Base-by-base conservation (phyloP, 176 grass and related monocot species). In the Aegilops sharonensis region DNA sequence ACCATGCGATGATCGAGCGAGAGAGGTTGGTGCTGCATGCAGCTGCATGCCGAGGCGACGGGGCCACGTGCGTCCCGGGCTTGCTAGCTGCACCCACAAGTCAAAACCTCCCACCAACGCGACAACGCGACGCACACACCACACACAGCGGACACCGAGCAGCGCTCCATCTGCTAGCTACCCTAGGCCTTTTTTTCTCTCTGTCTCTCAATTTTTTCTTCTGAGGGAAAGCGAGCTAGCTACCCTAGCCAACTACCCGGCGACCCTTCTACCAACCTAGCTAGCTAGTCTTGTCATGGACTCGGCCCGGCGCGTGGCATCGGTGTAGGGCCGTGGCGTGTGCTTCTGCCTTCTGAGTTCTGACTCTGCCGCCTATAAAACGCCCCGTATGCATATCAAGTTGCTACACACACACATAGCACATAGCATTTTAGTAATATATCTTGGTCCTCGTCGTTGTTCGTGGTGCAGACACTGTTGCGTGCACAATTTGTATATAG, bases 61-160 rank as follows among this genome's bases (percentile, higher is more conserved):
- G 39, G 68, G 9, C 39, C 68, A 71, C 70, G 70, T 72, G 70
- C 70, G 20, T 43, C 24, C 40, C 4, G 70, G 21, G 48, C 43
- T 47, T 47, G 43, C 18, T 71, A 71, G 68, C 68, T 71, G 70
- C 70, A 72, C 70, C 70, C 70, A 72, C 70, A 72, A 43, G 70
- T 72, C 70, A 72, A 72, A 72, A 72, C 70, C 11, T 35, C 34
- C 34, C 42, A 72, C 70, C 70, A 72, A 72, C 63, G 25, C 63
- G 14, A 15, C 64, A 34, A 31, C 36, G 69, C 69, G 24, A 6
- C 69, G 23, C 69, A 15, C 48, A 52, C 14, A 50, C 47, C 47
- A 50, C 47, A 72, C 68, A 72, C 36, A 70, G 17, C 67, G 67
- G 32, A 72, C 70, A 43, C 37, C n/a, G 21, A 39, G 70, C 69